Percentiles rank a stretch among this genome's conserved stretches.
Evolutionary conservation across 2,329 filamentous ascomycete species (phyloP).

Genomic region (Neoarthrinium moseri): DNA sequence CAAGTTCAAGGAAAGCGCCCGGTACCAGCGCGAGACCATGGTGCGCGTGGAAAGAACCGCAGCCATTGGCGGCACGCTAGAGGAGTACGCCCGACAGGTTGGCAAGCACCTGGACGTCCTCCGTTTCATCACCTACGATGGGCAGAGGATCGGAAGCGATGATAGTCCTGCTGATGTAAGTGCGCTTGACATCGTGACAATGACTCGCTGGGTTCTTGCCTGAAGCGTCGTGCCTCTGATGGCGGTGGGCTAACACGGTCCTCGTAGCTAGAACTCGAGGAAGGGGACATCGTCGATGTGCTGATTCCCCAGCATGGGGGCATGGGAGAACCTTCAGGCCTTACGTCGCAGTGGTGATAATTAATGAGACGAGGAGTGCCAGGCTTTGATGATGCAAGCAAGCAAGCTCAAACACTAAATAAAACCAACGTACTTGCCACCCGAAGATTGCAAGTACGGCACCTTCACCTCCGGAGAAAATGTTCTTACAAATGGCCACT

Average conservation of each 20-base stretch:
- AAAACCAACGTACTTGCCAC: no score
- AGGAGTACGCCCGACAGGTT: background rate
- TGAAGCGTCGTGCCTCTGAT: background rate
- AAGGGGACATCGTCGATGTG: constrained; percentile 2
- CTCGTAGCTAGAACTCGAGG: background rate
- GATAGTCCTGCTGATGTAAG: background rate
- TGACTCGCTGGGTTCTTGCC: background rate
- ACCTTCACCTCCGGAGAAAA: no score
- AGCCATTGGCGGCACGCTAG: background rate
- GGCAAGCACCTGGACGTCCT: background rate
- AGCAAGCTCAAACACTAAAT: no score
- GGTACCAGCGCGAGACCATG: background rate
- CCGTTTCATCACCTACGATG: background rate
- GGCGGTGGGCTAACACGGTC: background rate
- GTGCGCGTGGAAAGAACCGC: background rate
- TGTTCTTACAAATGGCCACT: no score
- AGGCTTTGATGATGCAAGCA: no score
- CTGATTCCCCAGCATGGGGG: background rate
- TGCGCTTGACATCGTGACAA: background rate
- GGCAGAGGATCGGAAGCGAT: background rate
- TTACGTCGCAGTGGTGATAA: no score
- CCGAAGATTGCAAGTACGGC: no score
- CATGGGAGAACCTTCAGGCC: no score
- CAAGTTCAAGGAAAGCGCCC: background rate
- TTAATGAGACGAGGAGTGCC: no score